These are phyloP conservation scores for Herpotrichia juniperi DNA, from an alignment of 2,329 filamentous ascomycete species.

Conservation along the genomic window DNA sequence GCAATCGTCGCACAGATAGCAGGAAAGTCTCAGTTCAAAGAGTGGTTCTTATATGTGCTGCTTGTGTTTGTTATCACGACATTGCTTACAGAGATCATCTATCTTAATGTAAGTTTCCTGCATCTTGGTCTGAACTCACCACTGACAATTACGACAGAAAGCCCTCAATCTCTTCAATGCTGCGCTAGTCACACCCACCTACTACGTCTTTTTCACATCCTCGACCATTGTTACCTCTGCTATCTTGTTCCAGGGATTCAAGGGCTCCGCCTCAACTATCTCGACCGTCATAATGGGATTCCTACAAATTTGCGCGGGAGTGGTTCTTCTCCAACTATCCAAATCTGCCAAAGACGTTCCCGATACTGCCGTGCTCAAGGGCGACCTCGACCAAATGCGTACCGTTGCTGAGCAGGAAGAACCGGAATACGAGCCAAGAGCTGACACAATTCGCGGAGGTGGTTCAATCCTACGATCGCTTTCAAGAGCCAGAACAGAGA, in stretches of 20 bases:
- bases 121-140: slow-evolving; percentile 4
- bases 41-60: slow-evolving; percentile 95
- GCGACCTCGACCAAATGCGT: slow-evolving; percentile 92
- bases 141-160: slow-evolving; percentile 72
- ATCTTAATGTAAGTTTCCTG: slow-evolving; percentile 77
- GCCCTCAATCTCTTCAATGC: slow-evolving; percentile 96
- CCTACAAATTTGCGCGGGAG: slow-evolving; percentile 89
- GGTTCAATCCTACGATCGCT: slow-evolving; percentile 86
- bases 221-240: slow-evolving; percentile 94
- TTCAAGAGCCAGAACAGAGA: slow-evolving; percentile 75
- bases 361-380: slow-evolving; percentile 87
- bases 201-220: slow-evolving; percentile 98
- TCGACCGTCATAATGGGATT: slow-evolving; percentile 92
- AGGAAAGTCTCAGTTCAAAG: slow-evolving; percentile 87
- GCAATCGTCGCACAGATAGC: slow-evolving; percentile 86
- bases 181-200: slow-evolving; percentile 94
- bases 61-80: slow-evolving; percentile 91
- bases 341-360: slow-evolving; percentile 98
- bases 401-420: slow-evolving; percentile 95
- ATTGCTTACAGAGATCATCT: slow-evolving; percentile 91
- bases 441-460: slow-evolving; percentile 90
- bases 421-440: slow-evolving; percentile 94
- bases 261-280: slow-evolving; percentile 80
- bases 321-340: slow-evolving; percentile 91
- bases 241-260: slow-evolving; percentile 91